Conservation (phyloP, 805 yeast species). For the Metschnikowia koreensis region DNA sequence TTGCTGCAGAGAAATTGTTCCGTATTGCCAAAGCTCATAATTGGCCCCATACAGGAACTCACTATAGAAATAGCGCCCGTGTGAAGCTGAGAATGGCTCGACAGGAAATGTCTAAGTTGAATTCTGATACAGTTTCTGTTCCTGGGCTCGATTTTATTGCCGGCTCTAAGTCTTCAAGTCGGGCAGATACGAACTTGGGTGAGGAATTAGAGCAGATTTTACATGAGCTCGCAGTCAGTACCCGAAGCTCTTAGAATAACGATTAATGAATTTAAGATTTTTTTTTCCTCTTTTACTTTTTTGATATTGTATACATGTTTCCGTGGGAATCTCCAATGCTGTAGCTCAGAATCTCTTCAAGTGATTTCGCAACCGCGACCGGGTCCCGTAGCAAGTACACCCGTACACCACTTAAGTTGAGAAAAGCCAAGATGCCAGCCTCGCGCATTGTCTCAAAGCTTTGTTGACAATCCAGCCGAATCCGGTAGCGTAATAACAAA, state of each 20-base stretch:
- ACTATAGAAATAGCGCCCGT: slow-evolving; percentile 26
- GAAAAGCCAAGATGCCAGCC: not conserved
- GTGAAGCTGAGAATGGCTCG: slow-evolving; percentile 23
- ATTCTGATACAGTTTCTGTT: not conserved
- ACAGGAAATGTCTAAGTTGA: slow-evolving; percentile 4
- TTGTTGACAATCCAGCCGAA: slow-evolving; percentile 9
- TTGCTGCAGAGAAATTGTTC: slow-evolving; percentile 28
- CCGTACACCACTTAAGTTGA: not conserved
- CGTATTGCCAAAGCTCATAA: slow-evolving; percentile 33
- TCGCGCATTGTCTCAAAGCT: not conserved
- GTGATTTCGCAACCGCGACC: not conserved
- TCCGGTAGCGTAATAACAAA: slow-evolving; percentile 3
- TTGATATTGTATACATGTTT: too few relatives aligned
- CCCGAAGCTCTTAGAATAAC: not conserved
- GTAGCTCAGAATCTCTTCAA: too few relatives aligned
- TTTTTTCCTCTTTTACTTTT: not conserved
- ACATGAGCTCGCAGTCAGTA: slow-evolving; percentile 4
- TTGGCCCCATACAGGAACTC: slow-evolving; percentile 37
- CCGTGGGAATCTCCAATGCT: too few relatives aligned
- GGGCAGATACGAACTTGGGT: slow-evolving; percentile 1
- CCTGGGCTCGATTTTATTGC: not conserved
- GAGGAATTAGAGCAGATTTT: slow-evolving; percentile 7
- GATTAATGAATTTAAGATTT: not conserved
- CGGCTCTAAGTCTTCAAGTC: not conserved
- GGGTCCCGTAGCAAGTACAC: not conserved